phyloP scores from a whole-genome alignment of 75 land plant species.

The Cunninghamia lanceolata region DNA sequence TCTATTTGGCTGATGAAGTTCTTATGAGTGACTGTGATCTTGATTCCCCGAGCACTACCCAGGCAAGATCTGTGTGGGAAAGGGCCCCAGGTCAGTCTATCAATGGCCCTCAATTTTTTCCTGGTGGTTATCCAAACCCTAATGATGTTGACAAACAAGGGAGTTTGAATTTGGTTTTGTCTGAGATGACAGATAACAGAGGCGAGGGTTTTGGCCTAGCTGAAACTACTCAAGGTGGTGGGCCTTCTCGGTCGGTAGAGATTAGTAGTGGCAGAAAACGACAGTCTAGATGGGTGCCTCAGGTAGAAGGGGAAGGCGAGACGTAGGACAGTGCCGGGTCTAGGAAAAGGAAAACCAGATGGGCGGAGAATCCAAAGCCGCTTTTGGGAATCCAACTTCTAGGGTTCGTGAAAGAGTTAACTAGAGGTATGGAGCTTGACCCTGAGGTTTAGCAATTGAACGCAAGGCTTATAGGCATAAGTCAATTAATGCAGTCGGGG shows the following conservation, averaged over 20 bases:
- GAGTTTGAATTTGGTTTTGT: not conserved
- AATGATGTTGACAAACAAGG: not conserved
- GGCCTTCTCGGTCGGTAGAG: constrained; percentile 45
- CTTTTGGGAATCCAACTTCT: too few species aligned
- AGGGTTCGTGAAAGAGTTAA: too few species aligned
- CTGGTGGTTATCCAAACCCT: not conserved
- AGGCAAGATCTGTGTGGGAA: too few species aligned
- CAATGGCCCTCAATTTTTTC: too few species aligned
- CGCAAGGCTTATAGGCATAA: constrained; percentile 19
- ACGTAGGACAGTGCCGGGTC: not conserved
- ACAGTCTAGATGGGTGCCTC: constrained; percentile 86
- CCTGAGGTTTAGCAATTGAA: constrained; percentile 32
- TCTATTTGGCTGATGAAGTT: too few species aligned
- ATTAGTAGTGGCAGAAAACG: constrained; percentile 49
- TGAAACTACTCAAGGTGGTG: constrained; percentile 8
- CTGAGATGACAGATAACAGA: not conserved
- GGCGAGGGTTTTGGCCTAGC: not conserved
- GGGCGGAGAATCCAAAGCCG: too few species aligned
- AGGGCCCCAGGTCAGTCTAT: too few species aligned
- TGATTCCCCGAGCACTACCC: too few species aligned
- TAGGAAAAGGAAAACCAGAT: constrained; percentile 28
- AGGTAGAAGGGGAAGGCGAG: constrained; percentile 24
- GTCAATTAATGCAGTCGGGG: constrained; percentile 19
- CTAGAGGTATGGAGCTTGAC: too few species aligned
- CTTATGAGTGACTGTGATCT: too few species aligned